Evolutionary conservation across 169 alveolate genomes (phyloP), one percentile per base, ranked within the genome.

Genomic region (Plasmodium vivax): DNA sequence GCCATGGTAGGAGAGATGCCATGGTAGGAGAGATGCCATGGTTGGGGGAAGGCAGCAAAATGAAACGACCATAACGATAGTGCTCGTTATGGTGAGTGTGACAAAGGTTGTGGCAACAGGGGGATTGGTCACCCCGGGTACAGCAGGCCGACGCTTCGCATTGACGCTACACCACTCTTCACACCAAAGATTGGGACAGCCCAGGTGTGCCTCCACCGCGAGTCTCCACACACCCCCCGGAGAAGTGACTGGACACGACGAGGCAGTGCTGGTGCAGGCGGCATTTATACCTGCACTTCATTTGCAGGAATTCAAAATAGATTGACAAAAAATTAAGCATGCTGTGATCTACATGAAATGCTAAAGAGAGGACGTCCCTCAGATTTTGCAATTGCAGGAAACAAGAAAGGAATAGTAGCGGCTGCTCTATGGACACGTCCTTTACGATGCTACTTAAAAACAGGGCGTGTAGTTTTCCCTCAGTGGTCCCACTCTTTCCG

Each of bases 221-320:
- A 43, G 51, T 8, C 51, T 10, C 51, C 51, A 7, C 14, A 43
- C 51, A 2, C 16, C 8, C 12, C 12, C 62, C 62, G 6, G 23
- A 74, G 56, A 85, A 85, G 45, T 85, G 93, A 16, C 71, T 77
- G 58, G 41, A 77, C 10, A 85, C 71, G 14, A 85, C n/a, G 6
- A 85, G 80, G 4, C 85, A 47, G 58, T 68, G 93, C 43, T 75
- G 93, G 43, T 85, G 51, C 68, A 85, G 38, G 41, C 79, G n/a
- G 36, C 93, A 85, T 54, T 85, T 85, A 43, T 85, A 71, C 19
- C 62, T 85, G 32, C 32, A 85, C 43, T 85, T 41, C 56, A 74
- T 12, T n/a, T 30, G 58, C 14, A 85, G 45, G 7, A 41, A 30
- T 3, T 74, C 82, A 51, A 85, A 75, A 75, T 85, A 85, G 8